Base-by-base conservation (phyloP, 1,284 basidiomycete species). In the Anthracocystis panici-leucophaei region DNA sequence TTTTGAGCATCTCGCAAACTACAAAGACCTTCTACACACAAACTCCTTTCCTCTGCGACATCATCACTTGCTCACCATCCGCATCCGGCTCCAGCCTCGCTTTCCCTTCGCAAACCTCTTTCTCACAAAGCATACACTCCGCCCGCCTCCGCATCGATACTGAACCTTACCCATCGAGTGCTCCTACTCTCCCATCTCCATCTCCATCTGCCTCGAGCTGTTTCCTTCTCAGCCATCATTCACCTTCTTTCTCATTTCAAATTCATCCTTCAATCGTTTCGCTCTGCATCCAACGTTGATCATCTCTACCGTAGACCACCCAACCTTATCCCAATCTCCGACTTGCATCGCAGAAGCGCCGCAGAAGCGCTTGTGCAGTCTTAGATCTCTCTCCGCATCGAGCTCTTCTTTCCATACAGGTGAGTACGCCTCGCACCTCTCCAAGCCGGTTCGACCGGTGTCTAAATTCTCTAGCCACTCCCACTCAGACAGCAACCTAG, bases 281-380 rank as follows among this genome's bases (percentile, higher is more conserved):
- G 33, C 52, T 33, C 33, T 38, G 21, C 40, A 56, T 63, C 51
- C 21, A n/a, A 44, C 54, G 40, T 56, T 49, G 49, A 52, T 57
- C 49, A 49, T 40, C 44, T 38, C 50, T 35, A 23, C 27, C 49
- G 23, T 52, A 48, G 16, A 54, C 18, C 42, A 33, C 23, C 25
- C 56, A 49, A 65, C 68, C 63, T 71, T 58, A 55, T 58, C 55
- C 56, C 41, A 25, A 65, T 45, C 68, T 65, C 68, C 62, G 68
- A 71, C 61, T 25, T 18, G 27, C 35, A 40, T 42, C 21, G 45
- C 45, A 44, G 44, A 46, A 49, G 53, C 57, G 42, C 52, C 18
- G 45, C 40, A 44, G 44, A 46, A 49, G 53, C 57, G 42, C 52
- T 57, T 69, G 29, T 27, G 12, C 48, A 48, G 49, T 21, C 52